phyloP scores from a whole-genome alignment of 345 rosid genomes.

The Pugionium dolabratum region DNA sequence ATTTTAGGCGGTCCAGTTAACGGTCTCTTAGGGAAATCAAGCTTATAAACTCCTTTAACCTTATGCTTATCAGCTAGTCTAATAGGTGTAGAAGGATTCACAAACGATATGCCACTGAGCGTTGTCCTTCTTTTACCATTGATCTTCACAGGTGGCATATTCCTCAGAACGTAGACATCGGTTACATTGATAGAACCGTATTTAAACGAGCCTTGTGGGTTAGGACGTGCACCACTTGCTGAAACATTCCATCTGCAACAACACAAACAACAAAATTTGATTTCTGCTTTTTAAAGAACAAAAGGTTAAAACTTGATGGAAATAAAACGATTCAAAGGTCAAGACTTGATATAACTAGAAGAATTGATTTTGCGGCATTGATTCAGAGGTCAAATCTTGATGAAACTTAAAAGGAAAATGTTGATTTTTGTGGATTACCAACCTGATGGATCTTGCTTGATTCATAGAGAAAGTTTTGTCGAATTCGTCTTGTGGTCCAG shows the following conservation, averaged over 20 bases:
- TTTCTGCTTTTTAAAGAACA: neutral
- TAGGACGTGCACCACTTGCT: constrained; percentile 99
- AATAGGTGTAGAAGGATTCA: constrained; percentile 91
- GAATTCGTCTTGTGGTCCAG: constrained; percentile 72
- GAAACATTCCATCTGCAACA: constrained; percentile 87
- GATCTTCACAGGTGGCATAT: constrained; percentile 69
- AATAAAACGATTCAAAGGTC: too few species aligned
- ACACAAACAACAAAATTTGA: neutral
- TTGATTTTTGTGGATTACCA: constrained; percentile 16
- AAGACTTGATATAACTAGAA: neutral
- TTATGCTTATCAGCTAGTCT: constrained; percentile 87
- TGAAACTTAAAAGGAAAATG: neutral
- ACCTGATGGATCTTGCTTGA: constrained; percentile 99
- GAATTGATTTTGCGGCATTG: too few species aligned
- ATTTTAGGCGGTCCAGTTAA: constrained; percentile 65
- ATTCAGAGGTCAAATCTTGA: neutral
- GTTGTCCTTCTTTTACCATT: constrained; percentile 67
- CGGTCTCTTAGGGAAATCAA: constrained; percentile 85
- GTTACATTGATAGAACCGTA: constrained; percentile 98
- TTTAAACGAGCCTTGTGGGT: constrained; percentile 93
- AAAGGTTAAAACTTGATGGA: too few species aligned
- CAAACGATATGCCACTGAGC: constrained; percentile 78
- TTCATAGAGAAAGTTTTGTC: constrained; percentile 98
- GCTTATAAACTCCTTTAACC: constrained; percentile 81
- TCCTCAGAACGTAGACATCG: constrained; percentile 72